phyloP scores from a whole-genome alignment of 495 filamentous ascomycete genomes.

The Aspergillus bertholletiae region DNA sequence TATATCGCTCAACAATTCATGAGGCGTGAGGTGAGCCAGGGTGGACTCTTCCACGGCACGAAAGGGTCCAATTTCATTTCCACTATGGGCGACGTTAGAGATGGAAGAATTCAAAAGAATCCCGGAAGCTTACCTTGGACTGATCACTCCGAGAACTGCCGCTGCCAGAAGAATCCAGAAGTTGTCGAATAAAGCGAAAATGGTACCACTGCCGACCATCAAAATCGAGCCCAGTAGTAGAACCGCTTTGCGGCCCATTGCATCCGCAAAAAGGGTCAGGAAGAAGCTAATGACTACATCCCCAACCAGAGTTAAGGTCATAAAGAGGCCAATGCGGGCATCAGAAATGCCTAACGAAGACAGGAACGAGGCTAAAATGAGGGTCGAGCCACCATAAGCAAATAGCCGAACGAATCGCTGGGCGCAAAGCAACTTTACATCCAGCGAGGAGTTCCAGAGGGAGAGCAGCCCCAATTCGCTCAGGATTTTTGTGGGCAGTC shows the following conservation, averaged over 20 bases:
- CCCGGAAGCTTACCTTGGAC: constrained; percentile 63
- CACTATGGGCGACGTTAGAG: constrained; percentile 38
- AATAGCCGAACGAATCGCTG: constrained; percentile 75
- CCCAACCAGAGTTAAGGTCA: constrained; percentile 79
- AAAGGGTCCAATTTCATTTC: constrained; percentile 79
- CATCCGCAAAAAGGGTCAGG: constrained; percentile 73
- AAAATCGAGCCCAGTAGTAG: constrained; percentile 63
- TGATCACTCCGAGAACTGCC: constrained; percentile 78
- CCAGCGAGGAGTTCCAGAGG: constrained; percentile 42
- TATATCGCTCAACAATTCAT: constrained; percentile 62
- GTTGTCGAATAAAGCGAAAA: constrained; percentile 65
- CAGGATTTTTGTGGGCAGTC: constrained; percentile 16
- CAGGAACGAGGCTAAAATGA: constrained; percentile 73
- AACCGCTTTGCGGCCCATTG: constrained; percentile 65
- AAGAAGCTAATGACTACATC: constrained; percentile 75
- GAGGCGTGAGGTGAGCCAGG: constrained; percentile 65
- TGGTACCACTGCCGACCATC: constrained; percentile 64
- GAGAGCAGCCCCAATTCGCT: constrained; percentile 38
- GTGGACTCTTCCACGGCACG: constrained; percentile 83
- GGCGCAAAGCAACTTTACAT: constrained; percentile 71
- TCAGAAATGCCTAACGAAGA: constrained; percentile 62
- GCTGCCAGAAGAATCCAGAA: constrained; percentile 73
- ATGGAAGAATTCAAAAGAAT: no score
- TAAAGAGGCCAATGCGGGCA: constrained; percentile 78
- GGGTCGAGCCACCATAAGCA: constrained; percentile 71